phyloP scores from a whole-genome alignment of 192 early-diverging fungal species.

The Thamnidium elegans region DNA sequence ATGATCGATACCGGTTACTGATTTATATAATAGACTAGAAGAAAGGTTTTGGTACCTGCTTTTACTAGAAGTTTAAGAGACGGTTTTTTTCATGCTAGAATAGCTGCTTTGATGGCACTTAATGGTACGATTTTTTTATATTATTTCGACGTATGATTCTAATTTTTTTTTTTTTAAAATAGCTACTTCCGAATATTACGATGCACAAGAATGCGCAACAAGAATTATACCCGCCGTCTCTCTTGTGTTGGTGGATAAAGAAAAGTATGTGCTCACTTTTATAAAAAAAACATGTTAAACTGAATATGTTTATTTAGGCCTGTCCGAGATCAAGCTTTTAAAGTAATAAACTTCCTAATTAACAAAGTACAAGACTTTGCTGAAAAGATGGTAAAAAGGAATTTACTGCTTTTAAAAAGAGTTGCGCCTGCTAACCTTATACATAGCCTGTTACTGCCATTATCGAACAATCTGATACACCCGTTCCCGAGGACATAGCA shows the following conservation, averaged over 20 bases:
- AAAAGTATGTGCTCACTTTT: conserved; percentile 53
- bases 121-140: conserved; percentile 35
- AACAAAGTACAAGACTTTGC: conserved; percentile 65
- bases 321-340: conserved; percentile 83
- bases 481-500: conserved; percentile 1
- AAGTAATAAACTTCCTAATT: conserved; percentile 65
- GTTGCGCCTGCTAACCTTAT: background rate
- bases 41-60: conserved; percentile 79
- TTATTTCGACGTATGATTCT: background rate
- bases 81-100: conserved; percentile 82
- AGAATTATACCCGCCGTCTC: conserved; percentile 74
- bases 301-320: conserved; percentile 34
- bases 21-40: conserved; percentile 54
- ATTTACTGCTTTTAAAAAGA: background rate
- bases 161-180: conserved; percentile 19
- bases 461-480: conserved; percentile 10
- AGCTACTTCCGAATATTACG: conserved; percentile 71
- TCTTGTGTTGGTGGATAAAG: conserved; percentile 69
- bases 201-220: conserved; percentile 66
- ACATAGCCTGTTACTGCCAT: conserved; percentile 33
- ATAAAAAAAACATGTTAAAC: background rate
- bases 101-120: conserved; percentile 82
- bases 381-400: conserved; percentile 52
- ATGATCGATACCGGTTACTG: background rate
- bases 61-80: conserved; percentile 81